A percentile compares a stretch with the other conserved stretches of the same genome.
Conservation (phyloP, 441 rosid genomes). For the Euphorbia schlechtendalii region DNA sequence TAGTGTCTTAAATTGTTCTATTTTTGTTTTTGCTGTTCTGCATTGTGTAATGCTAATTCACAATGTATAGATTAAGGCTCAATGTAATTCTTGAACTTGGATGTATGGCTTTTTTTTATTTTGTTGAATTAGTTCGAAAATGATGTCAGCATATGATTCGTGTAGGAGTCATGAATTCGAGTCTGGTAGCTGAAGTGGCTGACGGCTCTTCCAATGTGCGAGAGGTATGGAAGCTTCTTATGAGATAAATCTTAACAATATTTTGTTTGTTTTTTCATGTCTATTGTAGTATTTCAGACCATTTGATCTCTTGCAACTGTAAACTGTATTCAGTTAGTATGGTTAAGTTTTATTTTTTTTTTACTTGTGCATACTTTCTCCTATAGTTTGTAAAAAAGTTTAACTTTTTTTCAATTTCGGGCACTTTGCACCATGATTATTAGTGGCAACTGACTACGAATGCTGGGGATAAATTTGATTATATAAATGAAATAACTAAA, state of each 20-base stretch:
- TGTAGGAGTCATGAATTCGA: constrained; percentile 55
- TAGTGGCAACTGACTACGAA: not conserved
- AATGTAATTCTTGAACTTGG: no score
- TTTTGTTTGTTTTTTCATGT: not conserved
- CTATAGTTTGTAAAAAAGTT: not conserved
- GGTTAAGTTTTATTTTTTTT: not conserved
- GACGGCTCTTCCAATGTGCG: constrained; percentile 94
- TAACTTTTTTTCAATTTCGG: not conserved
- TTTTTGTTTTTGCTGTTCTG: no score
- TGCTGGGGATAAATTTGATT: not conserved
- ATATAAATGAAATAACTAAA: no score
- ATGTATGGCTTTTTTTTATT: no score
- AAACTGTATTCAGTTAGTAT: no score
- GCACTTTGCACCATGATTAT: no score
- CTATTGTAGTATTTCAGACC: not conserved
- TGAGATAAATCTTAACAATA: constrained; percentile 29
- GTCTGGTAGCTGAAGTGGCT: constrained; percentile 61
- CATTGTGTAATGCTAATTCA: no score
- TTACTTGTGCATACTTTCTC: not conserved
- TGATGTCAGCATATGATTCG: no score
- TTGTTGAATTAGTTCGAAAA: no score
- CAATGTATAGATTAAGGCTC: no score
- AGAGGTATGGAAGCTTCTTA: constrained; percentile 83
- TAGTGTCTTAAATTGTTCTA: no score
- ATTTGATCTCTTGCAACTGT: no score